These are phyloP conservation scores for Lepidium sativum DNA, from an alignment of 345 rosid genomes.

Conservation along the genomic window DNA sequence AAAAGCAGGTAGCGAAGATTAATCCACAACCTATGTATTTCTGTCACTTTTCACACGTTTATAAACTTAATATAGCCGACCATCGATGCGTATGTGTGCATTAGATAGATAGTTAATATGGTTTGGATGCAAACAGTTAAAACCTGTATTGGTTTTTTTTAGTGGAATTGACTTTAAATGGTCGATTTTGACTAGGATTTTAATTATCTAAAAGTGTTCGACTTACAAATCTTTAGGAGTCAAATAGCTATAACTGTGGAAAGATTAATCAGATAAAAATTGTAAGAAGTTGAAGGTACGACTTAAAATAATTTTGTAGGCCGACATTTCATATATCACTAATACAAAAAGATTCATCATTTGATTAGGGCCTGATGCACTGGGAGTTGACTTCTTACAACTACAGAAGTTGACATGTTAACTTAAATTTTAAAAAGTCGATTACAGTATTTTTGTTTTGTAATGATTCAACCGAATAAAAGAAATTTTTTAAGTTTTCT, in stretches of 20 bases:
- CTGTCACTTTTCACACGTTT: background rate
- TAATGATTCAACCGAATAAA: background rate
- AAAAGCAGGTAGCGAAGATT: background rate
- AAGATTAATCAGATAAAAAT: background rate
- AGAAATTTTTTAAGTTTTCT: background rate
- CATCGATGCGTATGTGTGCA: background rate
- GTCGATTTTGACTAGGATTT: too few species aligned
- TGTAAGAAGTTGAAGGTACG: background rate
- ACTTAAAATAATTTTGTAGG: background rate
- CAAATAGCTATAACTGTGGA: too few species aligned
- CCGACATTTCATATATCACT: slow-evolving; percentile 9
- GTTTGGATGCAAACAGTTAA: too few species aligned
- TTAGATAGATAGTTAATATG: background rate
- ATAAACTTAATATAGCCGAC: background rate
- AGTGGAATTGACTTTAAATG: too few species aligned
- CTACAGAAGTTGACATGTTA: background rate
- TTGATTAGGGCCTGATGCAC: background rate
- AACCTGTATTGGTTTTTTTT: too few species aligned
- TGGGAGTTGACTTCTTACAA: background rate
- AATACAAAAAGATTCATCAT: background rate
- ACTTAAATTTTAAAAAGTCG: background rate
- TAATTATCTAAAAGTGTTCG: too few species aligned
- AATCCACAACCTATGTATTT: background rate
- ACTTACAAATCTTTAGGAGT: too few species aligned
- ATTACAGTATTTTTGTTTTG: background rate